These are phyloP conservation scores for Ustanciosporium gigantosporum DNA, from an alignment of 1,284 basidiomycete species.

Conservation along the genomic window DNA sequence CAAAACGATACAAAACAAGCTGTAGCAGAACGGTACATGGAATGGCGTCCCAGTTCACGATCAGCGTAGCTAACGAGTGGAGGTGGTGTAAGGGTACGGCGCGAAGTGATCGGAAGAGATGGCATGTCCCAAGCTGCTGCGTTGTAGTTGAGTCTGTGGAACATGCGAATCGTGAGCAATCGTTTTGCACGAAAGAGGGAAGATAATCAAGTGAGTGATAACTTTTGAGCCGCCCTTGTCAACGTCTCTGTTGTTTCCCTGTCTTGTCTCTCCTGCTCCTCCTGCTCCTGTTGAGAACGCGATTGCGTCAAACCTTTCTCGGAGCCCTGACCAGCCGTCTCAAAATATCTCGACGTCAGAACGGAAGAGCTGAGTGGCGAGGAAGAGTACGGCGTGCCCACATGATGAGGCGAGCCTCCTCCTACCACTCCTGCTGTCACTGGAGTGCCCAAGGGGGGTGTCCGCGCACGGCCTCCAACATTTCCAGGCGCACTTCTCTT, in stretches of 20 bases:
- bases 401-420: slow-evolving; percentile 15
- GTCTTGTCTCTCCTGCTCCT: slow-evolving; percentile 9
- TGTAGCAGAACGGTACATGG: no score
- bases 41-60: no score
- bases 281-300: slow-evolving; percentile 5
- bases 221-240: slow-evolving; percentile 21
- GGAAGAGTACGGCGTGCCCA: slow-evolving; percentile 24
- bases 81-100: no score
- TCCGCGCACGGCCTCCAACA: slow-evolving; percentile 5
- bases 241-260: slow-evolving; percentile 31
- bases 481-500: slow-evolving; percentile 7
- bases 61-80: no score
- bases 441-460: slow-evolving; percentile 5
- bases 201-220: slow-evolving; percentile 31
- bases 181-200: no score
- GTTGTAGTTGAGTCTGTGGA: no score
- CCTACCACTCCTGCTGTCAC: not conserved
- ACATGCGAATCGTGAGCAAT: no score
- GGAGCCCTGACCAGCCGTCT: slow-evolving; percentile 8
- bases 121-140: no score
- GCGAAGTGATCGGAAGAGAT: no score
- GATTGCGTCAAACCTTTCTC: slow-evolving; percentile 5
- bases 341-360: slow-evolving; percentile 21
- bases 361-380: slow-evolving; percentile 31
- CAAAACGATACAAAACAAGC: no score